Evolutionary conservation across 768 basidiomycete species (phyloP), one percentile per base, ranked within the genome.

Genomic region (Austroboletus eburneus): DNA sequence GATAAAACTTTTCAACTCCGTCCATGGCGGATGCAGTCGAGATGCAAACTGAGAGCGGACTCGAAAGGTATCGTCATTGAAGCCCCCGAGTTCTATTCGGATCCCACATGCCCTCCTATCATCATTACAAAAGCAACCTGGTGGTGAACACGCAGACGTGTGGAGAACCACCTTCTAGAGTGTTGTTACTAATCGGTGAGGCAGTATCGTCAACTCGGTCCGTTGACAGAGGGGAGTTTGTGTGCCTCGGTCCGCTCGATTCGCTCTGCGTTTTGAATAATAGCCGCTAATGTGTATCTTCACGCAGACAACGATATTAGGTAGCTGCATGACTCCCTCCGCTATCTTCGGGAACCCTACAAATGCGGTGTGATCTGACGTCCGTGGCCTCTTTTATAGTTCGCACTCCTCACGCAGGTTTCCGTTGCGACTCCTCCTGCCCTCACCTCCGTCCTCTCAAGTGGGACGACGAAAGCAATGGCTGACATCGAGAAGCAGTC

Each of bases 401-500:
- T 60, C 50, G 21, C 25, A 43, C 30, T 23, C 42, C 22, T 37
- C 38, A 36, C 35, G 25, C 30, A 9, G 21, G 32, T 51, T 50
- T 32, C 40, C 36, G 45, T 40, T 36, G 35, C 25, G 41, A 47
- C 46, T 47, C 46, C 51, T 54, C 49, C 47, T 46, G 10, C 55
- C 52, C 52, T 54, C 46, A 29, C 29, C 46, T 40, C 42, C 38
- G 9, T 43, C 52, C 44, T 9, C 16, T 32, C 38, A 24, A 43
- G 23, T 41, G 29, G 49, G 44, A 43, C 53, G 13, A 48, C 55
- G 16, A 42, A 39, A 16, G 39, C 34, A 24, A 69, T 67, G 67
- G 38, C 42, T 35, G 65, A 69, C 29, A 34, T 57, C 17, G 67
- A 67, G 54, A 65, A 67, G 50, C 65, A 59, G 32, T 16, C 45